Conservation (phyloP, 176 grass and related monocot species). For the Musa troglodytarum region DNA sequence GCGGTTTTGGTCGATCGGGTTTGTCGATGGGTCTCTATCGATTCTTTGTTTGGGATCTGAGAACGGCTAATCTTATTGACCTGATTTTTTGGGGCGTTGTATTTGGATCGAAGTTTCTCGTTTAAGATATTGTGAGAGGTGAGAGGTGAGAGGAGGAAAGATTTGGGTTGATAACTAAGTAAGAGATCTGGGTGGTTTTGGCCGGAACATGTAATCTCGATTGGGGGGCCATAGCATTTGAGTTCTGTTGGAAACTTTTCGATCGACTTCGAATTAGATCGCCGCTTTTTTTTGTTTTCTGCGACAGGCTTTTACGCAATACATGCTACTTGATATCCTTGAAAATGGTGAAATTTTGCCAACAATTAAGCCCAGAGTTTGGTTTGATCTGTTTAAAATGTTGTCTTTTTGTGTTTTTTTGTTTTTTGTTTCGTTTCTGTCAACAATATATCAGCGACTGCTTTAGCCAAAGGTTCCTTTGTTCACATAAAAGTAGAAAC, state of each 20-base stretch:
- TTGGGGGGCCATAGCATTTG: not conserved
- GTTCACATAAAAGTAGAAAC: not conserved
- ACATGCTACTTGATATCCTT: not conserved
- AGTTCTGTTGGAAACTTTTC: not conserved
- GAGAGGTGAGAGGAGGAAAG: not conserved
- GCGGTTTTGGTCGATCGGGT: not conserved
- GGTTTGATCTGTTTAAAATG: not conserved
- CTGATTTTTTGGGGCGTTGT: not conserved
- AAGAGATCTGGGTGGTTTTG: not conserved
- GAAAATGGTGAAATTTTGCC: not conserved
- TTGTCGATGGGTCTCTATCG: not conserved
- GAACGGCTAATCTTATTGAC: not conserved
- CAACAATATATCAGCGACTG: not conserved
- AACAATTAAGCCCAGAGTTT: not conserved
- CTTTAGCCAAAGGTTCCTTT: not conserved
- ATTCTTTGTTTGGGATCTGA: not conserved
- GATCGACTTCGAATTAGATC: not conserved
- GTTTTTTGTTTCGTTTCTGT: not conserved
- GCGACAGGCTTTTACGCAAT: too few species aligned
- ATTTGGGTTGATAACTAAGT: not conserved
- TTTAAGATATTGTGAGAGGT: not conserved
- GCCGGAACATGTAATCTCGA: not conserved
- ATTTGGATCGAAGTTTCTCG: not conserved
- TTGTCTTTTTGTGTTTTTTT: not conserved
- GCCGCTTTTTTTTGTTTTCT: not conserved